Percentiles rank a stretch among this genome's conserved stretches.
phyloP scores from a whole-genome alignment of 768 basidiomycete genomes.

The Brasilioporus rufonigricans region DNA sequence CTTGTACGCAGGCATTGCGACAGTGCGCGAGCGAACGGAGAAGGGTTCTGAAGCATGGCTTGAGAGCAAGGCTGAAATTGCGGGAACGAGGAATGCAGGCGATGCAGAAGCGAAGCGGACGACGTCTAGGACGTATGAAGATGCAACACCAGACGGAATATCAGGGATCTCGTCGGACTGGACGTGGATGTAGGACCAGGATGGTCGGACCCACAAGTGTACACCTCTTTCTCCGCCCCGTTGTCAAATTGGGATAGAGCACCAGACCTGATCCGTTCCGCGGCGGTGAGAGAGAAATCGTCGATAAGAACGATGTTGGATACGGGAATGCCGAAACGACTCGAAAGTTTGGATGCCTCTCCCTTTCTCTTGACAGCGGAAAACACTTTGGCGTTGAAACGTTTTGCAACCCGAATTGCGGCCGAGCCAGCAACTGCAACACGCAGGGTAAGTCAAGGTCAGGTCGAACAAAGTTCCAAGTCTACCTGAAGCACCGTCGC shows the following conservation, averaged over 20 bases:
- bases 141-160: slow-evolving; percentile 21
- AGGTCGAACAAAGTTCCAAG: too few relatives aligned
- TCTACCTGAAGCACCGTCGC: too few relatives aligned
- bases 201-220: slow-evolving; percentile 15
- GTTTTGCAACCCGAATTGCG: too few relatives aligned
- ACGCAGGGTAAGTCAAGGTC: too few relatives aligned
- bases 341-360: slow-evolving; percentile 18
- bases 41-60: slow-evolving; percentile 20
- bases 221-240: slow-evolving; percentile 11
- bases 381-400: slow-evolving; percentile 19
- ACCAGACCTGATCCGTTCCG: slow-evolving; percentile 17
- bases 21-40: slow-evolving; percentile 2
- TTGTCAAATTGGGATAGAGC: slow-evolving; percentile 23
- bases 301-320: slow-evolving; percentile 12
- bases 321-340: slow-evolving; percentile 4
- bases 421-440: too few relatives aligned
- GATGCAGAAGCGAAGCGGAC: too few relatives aligned
- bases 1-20: slow-evolving; percentile 13
- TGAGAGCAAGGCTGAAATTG: slow-evolving; percentile 17
- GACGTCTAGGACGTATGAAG: too few relatives aligned
- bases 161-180: slow-evolving; percentile 14
- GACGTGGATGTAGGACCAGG: slow-evolving; percentile 26
- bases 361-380: slow-evolving; percentile 17
- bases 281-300: slow-evolving; percentile 5
- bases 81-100: slow-evolving; percentile 19